Base-by-base conservation (phyloP, 257 asterid species). In the Solanum clarkiae region DNA sequence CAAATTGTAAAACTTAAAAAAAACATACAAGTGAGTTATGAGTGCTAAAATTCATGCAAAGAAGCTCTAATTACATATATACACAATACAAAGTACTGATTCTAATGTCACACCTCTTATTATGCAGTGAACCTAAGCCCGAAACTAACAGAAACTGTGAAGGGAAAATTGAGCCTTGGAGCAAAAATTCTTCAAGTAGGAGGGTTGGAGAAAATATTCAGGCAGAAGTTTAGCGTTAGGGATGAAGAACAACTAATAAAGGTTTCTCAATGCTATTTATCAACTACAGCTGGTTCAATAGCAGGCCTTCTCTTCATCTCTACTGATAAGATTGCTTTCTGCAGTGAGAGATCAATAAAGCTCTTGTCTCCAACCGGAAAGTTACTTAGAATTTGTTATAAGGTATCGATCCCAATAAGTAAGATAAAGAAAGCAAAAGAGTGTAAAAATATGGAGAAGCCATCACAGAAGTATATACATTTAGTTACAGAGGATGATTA, bases 111-210 rank as follows among this genome's bases (percentile, higher is more conserved):
- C 47, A n/a, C 49, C 63, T 74, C 24, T 15, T 9, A 65, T 24
- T 63, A 4, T 87, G 90, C 89, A 89, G 92, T 92, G 82, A 89
- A 86, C 84, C 84, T 91, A 77, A 90, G 92, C 56, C 89, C 88
- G 0, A 92, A 91, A 56, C 51, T 92, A 5, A 88, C 88, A 12
- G 92, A 90, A 85, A 88, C 90, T 3, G 86, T 92, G 68, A 90
- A 87, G 57, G 93, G 94, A 40, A 92, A 92, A 86, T 32, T 92
- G 84, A 89, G 90, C 40, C 55, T 92, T 65, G 91, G 93, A 74
- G 90, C 92, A 26, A 89, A 86, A 32, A 86, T 86, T 12, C 68
- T 86, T 45, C 86, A 4, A 72, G 42, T 82, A 82, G 88, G 88
- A 66, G 88, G 88, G 18, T 40, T 86, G 80, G 84, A 86, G 51